Evolutionary conservation across 495 filamentous ascomycete genomes (phyloP).

Genomic region (Amniculicola lignicola): DNA sequence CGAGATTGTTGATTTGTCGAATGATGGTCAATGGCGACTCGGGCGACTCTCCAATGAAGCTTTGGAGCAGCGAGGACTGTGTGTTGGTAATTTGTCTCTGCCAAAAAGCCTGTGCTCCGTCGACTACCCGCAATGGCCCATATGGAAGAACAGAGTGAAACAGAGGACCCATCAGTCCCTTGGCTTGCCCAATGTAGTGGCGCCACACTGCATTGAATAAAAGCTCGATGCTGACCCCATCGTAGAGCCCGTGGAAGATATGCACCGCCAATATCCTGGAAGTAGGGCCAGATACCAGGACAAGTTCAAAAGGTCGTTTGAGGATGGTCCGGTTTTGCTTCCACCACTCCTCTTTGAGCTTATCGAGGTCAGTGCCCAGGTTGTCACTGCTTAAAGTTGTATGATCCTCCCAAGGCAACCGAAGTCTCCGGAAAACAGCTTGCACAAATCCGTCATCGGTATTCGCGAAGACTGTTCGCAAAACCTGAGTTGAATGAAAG

Average conservation of each 20-base stretch:
- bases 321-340: slow-evolving; percentile 35
- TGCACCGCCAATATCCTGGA: slow-evolving; percentile 52
- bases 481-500: slow-evolving; percentile 51
- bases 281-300: slow-evolving; percentile 40
- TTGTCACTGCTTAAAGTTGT: slow-evolving; percentile 30
- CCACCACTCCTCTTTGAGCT: slow-evolving; percentile 47
- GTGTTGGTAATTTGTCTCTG: slow-evolving; percentile 48
- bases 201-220: slow-evolving; percentile 57
- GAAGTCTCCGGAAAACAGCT: slow-evolving; percentile 51
- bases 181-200: slow-evolving; percentile 38
- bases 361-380: slow-evolving; percentile 34
- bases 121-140: slow-evolving; percentile 55
- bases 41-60: background rate
- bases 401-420: slow-evolving; percentile 50
- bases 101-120: slow-evolving; percentile 67
- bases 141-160: slow-evolving; percentile 54
- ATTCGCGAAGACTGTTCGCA: slow-evolving; percentile 63
- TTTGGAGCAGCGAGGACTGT: background rate
- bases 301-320: slow-evolving; percentile 46
- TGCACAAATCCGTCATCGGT: slow-evolving; percentile 72
- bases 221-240: slow-evolving; percentile 72
- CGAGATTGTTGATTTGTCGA: slow-evolving; percentile 3
- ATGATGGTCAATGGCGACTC: background rate
- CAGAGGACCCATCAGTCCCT: slow-evolving; percentile 40
- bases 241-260: slow-evolving; percentile 86